Conservation (phyloP, 2,329 filamentous ascomycete species). For the Huntiella bhutanensis region DNA sequence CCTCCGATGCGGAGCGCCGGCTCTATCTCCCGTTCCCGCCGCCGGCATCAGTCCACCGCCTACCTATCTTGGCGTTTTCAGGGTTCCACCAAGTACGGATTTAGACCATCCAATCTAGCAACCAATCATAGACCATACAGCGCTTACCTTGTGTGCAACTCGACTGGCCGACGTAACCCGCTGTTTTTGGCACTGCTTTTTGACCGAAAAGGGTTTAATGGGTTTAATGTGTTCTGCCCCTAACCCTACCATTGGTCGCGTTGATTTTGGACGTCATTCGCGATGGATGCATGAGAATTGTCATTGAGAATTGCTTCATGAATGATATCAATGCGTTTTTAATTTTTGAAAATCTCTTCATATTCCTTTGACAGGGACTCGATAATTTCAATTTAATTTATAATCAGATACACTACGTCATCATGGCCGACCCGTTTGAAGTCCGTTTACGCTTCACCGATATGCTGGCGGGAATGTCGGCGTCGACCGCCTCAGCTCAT, state of each 20-base stretch:
- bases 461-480: constrained; percentile 78
- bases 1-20: constrained; percentile 10
- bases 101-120: too few species aligned
- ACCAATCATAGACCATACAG: background rate
- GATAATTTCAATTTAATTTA: background rate
- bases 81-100: too few species aligned
- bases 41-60: background rate
- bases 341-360: background rate
- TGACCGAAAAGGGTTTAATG: background rate
- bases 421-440: constrained; percentile 74
- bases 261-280: background rate
- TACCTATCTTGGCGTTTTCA: background rate
- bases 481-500: constrained; percentile 70
- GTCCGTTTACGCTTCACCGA: constrained; percentile 93
- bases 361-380: background rate
- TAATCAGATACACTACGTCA: constrained; percentile 5
- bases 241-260: background rate
- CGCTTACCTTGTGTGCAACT: background rate
- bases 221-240: background rate
- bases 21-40: too few species aligned
- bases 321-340: background rate
- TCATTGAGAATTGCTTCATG: background rate
- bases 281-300: background rate
- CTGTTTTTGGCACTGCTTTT: background rate
- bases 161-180: constrained; percentile 6